Conservation (phyloP, 192 early-diverging fungal species). For the Phycomyces blakesleeanus region DNA sequence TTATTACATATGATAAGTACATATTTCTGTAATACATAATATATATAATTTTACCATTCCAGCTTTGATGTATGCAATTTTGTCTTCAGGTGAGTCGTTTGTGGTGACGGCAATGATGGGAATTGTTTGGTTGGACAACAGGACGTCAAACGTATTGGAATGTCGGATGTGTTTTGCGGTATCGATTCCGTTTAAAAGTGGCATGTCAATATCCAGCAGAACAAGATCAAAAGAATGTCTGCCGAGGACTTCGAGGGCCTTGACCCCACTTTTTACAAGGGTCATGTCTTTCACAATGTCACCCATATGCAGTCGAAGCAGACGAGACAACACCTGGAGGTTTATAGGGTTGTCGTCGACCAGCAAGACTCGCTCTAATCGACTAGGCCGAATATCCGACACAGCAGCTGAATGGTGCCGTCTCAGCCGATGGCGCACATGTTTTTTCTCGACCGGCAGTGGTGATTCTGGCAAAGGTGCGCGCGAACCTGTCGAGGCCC, state of each 20-base stretch:
- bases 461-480: too few relatives aligned
- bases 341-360: constrained; percentile 71
- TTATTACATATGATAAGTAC: too few relatives aligned
- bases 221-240: constrained; percentile 53
- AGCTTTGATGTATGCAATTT: constrained; percentile 45
- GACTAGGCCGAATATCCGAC: too few relatives aligned
- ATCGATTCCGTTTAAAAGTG: constrained; percentile 56
- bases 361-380: constrained; percentile 37
- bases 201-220: constrained; percentile 72
- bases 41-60: constrained; percentile 42
- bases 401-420: too few relatives aligned
- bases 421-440: too few relatives aligned
- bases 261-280: constrained; percentile 47
- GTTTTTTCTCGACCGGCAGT: too few relatives aligned
- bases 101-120: constrained; percentile 67
- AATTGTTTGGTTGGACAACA: constrained; percentile 47
- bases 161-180: constrained; percentile 53
- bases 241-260: constrained; percentile 45
- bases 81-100: constrained; percentile 49
- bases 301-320: constrained; percentile 51
- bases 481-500: too few relatives aligned
- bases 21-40: too few relatives aligned
- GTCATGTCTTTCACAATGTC: constrained; percentile 40
- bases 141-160: constrained; percentile 29
- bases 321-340: constrained; percentile 52